Evolutionary conservation across 2,329 filamentous ascomycete species (phyloP).

Genomic region (Raffaelea albimanens): DNA sequence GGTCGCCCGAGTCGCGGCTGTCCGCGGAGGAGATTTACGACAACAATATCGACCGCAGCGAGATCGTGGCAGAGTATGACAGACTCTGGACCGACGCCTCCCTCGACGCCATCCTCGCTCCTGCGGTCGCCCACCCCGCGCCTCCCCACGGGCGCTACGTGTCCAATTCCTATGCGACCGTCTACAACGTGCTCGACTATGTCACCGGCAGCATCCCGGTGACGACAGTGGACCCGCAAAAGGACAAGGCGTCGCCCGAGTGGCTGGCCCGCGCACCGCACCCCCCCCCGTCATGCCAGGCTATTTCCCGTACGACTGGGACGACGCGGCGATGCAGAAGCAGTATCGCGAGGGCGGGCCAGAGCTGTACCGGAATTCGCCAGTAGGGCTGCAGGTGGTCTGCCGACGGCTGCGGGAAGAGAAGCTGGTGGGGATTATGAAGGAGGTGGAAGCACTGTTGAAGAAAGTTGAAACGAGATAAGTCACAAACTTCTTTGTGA

Average conservation of each 20-base stretch:
- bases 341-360: conserved; percentile 4
- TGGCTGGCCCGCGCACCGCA: conserved; percentile 9
- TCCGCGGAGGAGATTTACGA: conserved; percentile 1
- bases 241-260: conserved; percentile 13
- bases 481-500: no score
- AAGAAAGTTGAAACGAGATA: no score
- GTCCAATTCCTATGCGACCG: neutral
- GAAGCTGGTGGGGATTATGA: conserved; percentile 5
- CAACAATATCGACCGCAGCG: conserved; percentile 1
- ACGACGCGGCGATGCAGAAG: conserved; percentile 2
- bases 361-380: neutral
- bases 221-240: conserved; percentile 14
- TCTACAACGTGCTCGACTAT: conserved; percentile 12
- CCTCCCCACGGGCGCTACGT: conserved; percentile 4
- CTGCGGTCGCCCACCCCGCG: conserved; percentile 4
- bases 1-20: conserved; percentile 2
- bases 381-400: conserved; percentile 2
- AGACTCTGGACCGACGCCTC: neutral
- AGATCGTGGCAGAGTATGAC: conserved; percentile 1
- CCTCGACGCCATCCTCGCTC: conserved; percentile 2
- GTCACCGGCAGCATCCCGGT: conserved; percentile 17
- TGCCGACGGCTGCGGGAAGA: conserved; percentile 4
- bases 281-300: neutral
- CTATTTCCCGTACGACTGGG: conserved; percentile 4
- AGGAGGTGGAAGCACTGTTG: conserved; percentile 1